Base-by-base conservation (phyloP, 1,284 basidiomycete genomes). In the Volvariella volvacea region DNA sequence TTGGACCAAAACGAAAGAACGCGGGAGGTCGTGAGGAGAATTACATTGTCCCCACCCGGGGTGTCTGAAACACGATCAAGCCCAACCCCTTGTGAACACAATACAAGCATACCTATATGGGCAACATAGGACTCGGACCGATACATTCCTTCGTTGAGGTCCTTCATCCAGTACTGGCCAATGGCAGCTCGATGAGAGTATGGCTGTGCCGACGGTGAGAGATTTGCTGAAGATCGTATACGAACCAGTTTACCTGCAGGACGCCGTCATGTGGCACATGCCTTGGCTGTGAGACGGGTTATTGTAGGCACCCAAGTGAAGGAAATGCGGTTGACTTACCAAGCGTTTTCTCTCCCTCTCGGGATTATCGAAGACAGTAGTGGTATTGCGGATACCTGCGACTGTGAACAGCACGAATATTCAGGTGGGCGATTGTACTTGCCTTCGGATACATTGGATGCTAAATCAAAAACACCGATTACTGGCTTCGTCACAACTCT, bases 111-210 rank as follows among this genome's bases (percentile, higher is more conserved):
- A 83, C 89, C 84, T 47, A 95, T 83, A 59, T 97, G 94, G 4
- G 94, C 93, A 38, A 98, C 88, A 59, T 98, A 99, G 40, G 70
- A 69, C 57, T 98, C 94, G 53, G 78, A 71, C 52, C 91, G 79
- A 64, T 87, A 94, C 30, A 79, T 71, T 14, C 94, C 94, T 49
- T 90, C 81, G 54, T 93, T 89, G 19, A 98, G 69, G 58, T 96
- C 94, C 74, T 74, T 80, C 73, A 99, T 84, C 96, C 96, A 99
- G 56, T 87, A 92, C 62, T 99, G 96, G 3, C 96, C 96, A 2
- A 92, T 69, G 0, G 95, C 92, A 61, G 97, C 94, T 6, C 92
- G 83, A 22, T 80, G 75, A 41, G 86, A 88, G 66, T 90, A 99
- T 0, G 93, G 80, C 87, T 93, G 30, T 20, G 48, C 40, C 37